Percentiles rank a stretch among this genome's conserved stretches.
phyloP scores from a whole-genome alignment of 1,139 yeast genomes.

The Diutina sp. region DNA sequence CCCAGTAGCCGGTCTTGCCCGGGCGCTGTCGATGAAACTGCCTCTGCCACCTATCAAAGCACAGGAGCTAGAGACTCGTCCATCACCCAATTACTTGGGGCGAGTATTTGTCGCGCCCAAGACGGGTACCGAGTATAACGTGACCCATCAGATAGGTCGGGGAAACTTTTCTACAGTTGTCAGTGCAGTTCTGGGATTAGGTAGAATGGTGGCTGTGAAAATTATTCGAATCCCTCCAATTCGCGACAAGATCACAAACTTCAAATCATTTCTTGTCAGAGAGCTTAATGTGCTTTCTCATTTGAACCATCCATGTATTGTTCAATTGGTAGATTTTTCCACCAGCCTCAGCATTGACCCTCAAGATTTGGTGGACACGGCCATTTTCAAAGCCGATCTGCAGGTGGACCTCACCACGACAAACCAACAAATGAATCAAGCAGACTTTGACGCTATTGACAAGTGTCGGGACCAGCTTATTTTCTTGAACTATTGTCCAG shows the following conservation, averaged over 20 bases:
- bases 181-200: constrained; percentile 14
- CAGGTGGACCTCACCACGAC: background rate
- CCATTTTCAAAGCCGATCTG: background rate
- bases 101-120: constrained; percentile 9
- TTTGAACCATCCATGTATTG: constrained; percentile 30
- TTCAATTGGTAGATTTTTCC: constrained; percentile 17
- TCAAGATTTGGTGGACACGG: background rate
- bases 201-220: constrained; percentile 27
- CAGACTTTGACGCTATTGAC: constrained; percentile 12
- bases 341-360: constrained; percentile 11
- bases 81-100: constrained; percentile 8
- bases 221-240: constrained; percentile 24
- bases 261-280: constrained; percentile 60
- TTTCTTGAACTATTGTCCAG: constrained; percentile 64
- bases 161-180: constrained; percentile 54
- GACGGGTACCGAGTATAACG: constrained; percentile 11
- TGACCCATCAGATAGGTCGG: constrained; percentile 28
- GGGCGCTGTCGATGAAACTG: background rate
- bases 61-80: background rate
- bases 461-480: constrained; percentile 29
- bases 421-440: background rate
- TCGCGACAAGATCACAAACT: constrained; percentile 17
- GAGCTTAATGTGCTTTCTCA: constrained; percentile 56
- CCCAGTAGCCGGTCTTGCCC: background rate
- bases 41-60: constrained; percentile 7